Evolutionary conservation across 208 protist species (phyloP), one percentile per base, ranked within the genome.

Genomic region (Acanthamoeba triangularis): DNA sequence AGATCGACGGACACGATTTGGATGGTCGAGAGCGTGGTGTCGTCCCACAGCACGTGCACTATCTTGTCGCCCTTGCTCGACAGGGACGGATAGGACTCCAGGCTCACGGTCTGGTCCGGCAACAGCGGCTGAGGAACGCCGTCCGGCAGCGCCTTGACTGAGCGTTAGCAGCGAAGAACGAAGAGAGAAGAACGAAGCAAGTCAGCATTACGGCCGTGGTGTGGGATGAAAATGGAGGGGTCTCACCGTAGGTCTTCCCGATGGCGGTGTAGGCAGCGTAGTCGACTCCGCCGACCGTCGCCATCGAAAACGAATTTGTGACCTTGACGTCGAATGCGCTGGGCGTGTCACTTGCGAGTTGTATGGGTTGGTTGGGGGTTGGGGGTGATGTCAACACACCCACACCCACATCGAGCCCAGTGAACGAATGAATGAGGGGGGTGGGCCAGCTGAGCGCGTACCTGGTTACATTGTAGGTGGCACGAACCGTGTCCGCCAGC

Each of bases 111-210:
- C 25, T 54, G 56, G 3, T 33, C 23, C 13, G 56, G 37, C 23
- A 78, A 37, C 87, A 93, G 87, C 2, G 67, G 56, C 59, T n/a
- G 8, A 23, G 87, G 87, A 2, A 44, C 25, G 3, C 87, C 87
- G 59, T 8, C 61, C 35, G 56, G 87, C 87, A 93, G 67, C 20
- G 87, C 67, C 67, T 93, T 93, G 56, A 93, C 87, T 93, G 87
- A 4, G 25, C 7, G 7, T 2, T 7, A 10, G 3, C 28, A 16
- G 47, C 2, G 37, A n/a, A n/a, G n/a, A n/a, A n/a, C n/a, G n/a
- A n/a, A n/a, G n/a, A n/a, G n/a, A n/a, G n/a, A n/a, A n/a, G 18
- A n/a, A n/a, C n/a, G n/a, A n/a, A n/a, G n/a, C n/a, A n/a, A n/a
- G 20, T n/a, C 30, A 33, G 76, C 16, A 61, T 28, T 28, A 44